phyloP scores from a whole-genome alignment of 352 stramenopile species.

The Lagenidium giganteum region DNA sequence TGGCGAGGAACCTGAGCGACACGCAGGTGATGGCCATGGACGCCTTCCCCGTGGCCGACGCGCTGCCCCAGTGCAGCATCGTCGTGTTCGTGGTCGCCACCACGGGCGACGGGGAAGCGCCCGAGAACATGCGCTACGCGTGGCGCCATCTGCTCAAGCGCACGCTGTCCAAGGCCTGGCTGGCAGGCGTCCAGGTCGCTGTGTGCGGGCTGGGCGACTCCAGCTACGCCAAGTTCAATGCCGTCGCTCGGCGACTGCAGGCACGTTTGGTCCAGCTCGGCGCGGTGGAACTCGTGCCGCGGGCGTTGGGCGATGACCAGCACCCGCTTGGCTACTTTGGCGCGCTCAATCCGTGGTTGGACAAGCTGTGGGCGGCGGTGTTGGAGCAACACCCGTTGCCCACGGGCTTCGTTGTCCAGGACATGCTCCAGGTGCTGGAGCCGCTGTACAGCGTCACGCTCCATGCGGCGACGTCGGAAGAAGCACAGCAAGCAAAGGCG shows the following conservation, averaged over 20 bases:
- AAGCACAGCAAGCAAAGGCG: constrained; percentile 7
- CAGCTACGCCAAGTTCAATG: constrained; percentile 92
- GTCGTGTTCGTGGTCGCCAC: constrained; percentile 90
- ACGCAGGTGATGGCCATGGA: constrained; percentile 62
- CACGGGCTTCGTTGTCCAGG: constrained; percentile 52
- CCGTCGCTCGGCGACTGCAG: constrained; percentile 80
- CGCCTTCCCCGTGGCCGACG: constrained; percentile 41
- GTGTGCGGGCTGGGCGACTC: constrained; percentile 92
- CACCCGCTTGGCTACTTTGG: constrained; percentile 84
- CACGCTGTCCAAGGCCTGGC: constrained; percentile 58
- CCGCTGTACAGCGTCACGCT: constrained; percentile 39
- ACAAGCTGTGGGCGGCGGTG: constrained; percentile 61
- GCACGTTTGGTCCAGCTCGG: constrained; percentile 84
- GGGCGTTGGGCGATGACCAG: constrained; percentile 86
- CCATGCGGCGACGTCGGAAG: constrained; percentile 12
- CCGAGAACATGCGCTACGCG: constrained; percentile 85
- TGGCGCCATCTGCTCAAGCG: constrained; percentile 88
- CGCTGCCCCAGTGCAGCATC: constrained; percentile 44
- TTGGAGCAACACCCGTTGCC: constrained; percentile 44
- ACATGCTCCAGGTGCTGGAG: constrained; percentile 46
- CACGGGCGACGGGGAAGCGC: constrained; percentile 89
- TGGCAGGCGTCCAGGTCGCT: constrained; percentile 64
- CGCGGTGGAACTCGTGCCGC: constrained; percentile 60
- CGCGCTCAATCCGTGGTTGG: constrained; percentile 76
- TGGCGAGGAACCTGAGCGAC: constrained; percentile 50